Evolutionary conservation across 2,329 filamentous ascomycete genomes (phyloP), one percentile per base, ranked within the genome.

Genomic region (Cladobotryum protrusum): DNA sequence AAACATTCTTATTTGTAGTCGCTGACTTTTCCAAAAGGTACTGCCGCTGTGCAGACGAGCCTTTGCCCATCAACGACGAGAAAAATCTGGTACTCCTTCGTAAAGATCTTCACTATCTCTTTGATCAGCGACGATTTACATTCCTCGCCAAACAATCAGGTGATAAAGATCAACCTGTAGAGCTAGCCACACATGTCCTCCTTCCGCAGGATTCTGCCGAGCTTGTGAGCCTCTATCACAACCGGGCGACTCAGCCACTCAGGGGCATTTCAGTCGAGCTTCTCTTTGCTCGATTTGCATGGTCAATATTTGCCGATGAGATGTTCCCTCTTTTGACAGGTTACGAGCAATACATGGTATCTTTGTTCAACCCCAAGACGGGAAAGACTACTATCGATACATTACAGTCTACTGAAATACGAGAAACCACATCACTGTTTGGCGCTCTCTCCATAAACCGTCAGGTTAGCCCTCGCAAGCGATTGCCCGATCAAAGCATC

Each of bases 271-370:
- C 42, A 12, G 24, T 24, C 15, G 47, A 48, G 37, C 17, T 42
- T 5, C 20, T 48, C 13, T 43, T 48, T 17, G 46, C 46, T 4
- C 46, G 46, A 2, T 48, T 48, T 11, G 46, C 46, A 5, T 42
- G 18, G 36, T 43, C 39, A 18, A 48, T 48, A n/a, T 48, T 48
- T 37, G 17, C 33, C 19, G 18, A 42, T 18, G 35, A 47, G 13
- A 15, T 11, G 12, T 15, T 47, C 12, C 33, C 33, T 13, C 39
- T 47, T 19, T 47, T 39, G 32, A 11, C 8, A 29, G 45, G 45
- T 39, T 9, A 19, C n/a, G 8, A 37, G 8, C 14, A 37, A 37
- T 37, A 18, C 7, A 9, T 9, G 24, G 6, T 29, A 29, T 29
- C 24, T 8, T 8, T 45, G 14, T 45, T 33, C 18, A 17, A 45